Evolutionary conservation across 2,329 filamentous ascomycete species (phyloP), one percentile per base, ranked within the genome.

Genomic region (Trichoderma sp.): DNA sequence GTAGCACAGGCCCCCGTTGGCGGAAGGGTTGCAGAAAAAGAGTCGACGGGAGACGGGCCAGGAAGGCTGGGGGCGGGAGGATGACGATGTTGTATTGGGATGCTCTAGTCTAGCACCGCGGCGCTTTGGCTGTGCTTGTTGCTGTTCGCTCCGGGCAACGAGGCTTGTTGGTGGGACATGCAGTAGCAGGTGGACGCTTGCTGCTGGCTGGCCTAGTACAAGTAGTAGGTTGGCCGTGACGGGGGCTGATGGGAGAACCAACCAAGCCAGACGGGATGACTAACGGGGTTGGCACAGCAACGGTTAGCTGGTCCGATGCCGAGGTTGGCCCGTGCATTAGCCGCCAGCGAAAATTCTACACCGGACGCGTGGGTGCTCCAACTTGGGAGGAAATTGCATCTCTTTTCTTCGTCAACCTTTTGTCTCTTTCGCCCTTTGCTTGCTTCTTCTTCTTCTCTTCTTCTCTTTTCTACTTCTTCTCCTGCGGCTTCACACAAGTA

Each of bases 241-340:
- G 41, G 48, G 52, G 41, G 57, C 47, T 50, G 34, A 61, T 44
- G 45, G 61, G 65, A 68, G 67, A 50, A 43, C 55, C 66, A 69
- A 68, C 69, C 7, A 1, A 39, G 28, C 28, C 28, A 30, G 5
- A 7, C 7, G 57, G 39, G 66, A 64, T 69, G 69, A 70, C 73
- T 73, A 71, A 72, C 74, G 68, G 68, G 68, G 76, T 78, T 77
- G 76, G 70, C 75, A 50, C 57, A 71, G 75, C 76, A 77, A 78
- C 76, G 58, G 21, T 24, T 3, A 24, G 61, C 51, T 64, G 51
- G 44, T 43, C 52, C n/a, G 50, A 44, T 45, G 48, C 61, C 61
- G 61, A 57, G 26, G 39, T 44, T 64, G 55, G 62, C 24, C 62
- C 62, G 62, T 58, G 55, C 54, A 34, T 58, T 58, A 55, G 39